Evolutionary conservation across 768 basidiomycete genomes (phyloP).

Genomic region (Phlebiopsis gigantea): DNA sequence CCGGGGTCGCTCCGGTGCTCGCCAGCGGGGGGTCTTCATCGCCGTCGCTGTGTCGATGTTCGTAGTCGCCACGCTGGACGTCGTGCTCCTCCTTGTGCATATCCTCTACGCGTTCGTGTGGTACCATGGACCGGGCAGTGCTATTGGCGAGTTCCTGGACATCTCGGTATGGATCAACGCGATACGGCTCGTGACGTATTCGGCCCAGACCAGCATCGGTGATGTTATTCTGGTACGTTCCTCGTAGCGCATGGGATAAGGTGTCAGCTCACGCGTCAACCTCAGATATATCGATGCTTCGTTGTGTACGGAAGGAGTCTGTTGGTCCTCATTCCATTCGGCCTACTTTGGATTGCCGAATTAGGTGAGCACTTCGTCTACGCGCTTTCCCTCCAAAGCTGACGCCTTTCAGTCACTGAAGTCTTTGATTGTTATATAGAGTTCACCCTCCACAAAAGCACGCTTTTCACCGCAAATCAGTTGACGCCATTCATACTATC

Average conservation of each 20-base stretch:
- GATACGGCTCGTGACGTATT: conserved; percentile 26
- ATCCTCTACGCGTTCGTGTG: conserved; percentile 38
- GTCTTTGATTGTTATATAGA: not conserved
- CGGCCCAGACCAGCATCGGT: not conserved
- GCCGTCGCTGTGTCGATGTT: conserved; percentile 33
- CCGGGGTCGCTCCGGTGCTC: conserved; percentile 19
- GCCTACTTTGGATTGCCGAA: conserved; percentile 19
- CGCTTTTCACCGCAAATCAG: not conserved
- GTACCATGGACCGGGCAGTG: conserved; percentile 24
- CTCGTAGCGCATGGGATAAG: not conserved
- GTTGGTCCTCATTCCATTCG: conserved; percentile 11
- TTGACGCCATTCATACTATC: conserved; percentile 5
- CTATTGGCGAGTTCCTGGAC: conserved; percentile 29
- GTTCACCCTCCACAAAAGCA: not conserved
- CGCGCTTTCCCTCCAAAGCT: no score
- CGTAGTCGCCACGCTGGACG: conserved; percentile 34
- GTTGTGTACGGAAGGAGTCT: conserved; percentile 16
- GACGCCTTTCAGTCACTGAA: conserved; percentile 3
- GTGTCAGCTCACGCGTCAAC: conserved; percentile 4
- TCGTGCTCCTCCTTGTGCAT: conserved; percentile 34
- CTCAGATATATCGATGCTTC: conserved; percentile 21
- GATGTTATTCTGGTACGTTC: conserved; percentile 8
- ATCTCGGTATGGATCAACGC: conserved; percentile 38
- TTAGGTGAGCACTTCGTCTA: no score
- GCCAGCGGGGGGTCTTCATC: conserved; percentile 28